Percentiles rank a stretch among this genome's conserved stretches.
These are phyloP conservation scores for Boletus sensibilis DNA, from an alignment of 768 basidiomycete genomes.

Conservation along the genomic window DNA sequence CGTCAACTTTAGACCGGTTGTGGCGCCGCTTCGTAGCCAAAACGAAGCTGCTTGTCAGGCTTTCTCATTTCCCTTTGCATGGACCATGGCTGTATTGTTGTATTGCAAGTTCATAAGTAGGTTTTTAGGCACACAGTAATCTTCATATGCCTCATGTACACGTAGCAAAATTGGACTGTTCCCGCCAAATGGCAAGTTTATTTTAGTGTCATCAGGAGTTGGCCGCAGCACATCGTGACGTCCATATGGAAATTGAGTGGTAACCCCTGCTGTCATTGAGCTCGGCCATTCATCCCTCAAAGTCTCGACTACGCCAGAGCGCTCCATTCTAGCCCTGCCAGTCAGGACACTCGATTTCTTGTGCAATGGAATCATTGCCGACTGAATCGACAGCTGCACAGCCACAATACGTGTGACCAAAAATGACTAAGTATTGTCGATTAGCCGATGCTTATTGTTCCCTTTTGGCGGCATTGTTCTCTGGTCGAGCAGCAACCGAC, in stretches of 20 bases:
- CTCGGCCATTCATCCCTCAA: background rate
- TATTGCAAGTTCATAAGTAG: constrained; percentile 7
- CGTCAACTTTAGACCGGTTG: background rate
- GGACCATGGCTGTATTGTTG: constrained; percentile 18
- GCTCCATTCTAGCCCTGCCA: background rate
- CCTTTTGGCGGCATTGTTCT: constrained; percentile 21
- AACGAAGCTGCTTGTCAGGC: background rate
- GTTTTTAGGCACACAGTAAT: background rate
- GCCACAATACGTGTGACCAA: constrained; percentile 10
- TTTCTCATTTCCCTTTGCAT: constrained; percentile 4
- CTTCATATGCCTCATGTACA: constrained; percentile 10
- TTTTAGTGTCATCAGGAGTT: background rate
- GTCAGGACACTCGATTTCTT: background rate
- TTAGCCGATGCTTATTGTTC: constrained; percentile 29
- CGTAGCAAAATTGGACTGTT: constrained; percentile 1
- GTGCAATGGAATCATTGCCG: background rate
- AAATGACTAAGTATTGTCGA: constrained; percentile 9
- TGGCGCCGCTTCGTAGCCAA: background rate
- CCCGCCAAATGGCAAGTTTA: background rate
- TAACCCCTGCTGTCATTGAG: background rate
- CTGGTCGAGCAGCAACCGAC: constrained; percentile 19
- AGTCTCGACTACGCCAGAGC: background rate
- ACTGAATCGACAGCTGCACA: background rate
- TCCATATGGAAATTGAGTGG: background rate
- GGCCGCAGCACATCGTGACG: background rate